Evolutionary conservation across 129 eudicot genomes (phyloP).

Genomic region (Solidago caesia): DNA sequence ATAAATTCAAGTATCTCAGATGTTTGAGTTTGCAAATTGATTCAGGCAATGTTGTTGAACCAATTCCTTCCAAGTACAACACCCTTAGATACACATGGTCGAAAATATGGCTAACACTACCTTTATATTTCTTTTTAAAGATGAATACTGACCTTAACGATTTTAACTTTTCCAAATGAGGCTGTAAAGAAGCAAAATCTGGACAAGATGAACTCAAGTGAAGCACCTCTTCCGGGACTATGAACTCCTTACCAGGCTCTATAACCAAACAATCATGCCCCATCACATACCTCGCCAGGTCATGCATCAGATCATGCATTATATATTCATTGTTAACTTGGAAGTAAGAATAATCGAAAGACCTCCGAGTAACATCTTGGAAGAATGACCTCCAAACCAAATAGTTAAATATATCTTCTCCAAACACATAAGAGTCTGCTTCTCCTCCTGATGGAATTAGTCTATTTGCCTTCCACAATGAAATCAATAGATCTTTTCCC

Average conservation of each 20-base stretch:
- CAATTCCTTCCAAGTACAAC: slow-evolving; percentile 4
- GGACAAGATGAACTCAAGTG: slow-evolving; percentile 23
- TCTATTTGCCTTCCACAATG: too few relatives aligned
- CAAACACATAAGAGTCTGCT: too few relatives aligned
- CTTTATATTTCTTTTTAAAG: neutral
- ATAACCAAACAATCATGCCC: neutral
- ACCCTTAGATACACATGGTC: slow-evolving; percentile 16
- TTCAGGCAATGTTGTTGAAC: neutral
- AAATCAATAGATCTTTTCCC: too few relatives aligned
- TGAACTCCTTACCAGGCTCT: slow-evolving; percentile 5
- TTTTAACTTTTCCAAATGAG: neutral
- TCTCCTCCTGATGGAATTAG: too few relatives aligned
- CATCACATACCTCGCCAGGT: neutral
- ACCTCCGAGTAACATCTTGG: too few relatives aligned
- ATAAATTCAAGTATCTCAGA: slow-evolving; percentile 31
- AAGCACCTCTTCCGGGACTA: slow-evolving; percentile 10
- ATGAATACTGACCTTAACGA: slow-evolving; percentile 19
- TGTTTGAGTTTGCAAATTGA: slow-evolving; percentile 22
- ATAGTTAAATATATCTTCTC: too few relatives aligned
- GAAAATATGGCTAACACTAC: slow-evolving; percentile 7
- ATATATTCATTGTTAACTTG: neutral
- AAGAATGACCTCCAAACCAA: too few relatives aligned
- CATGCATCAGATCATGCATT: slow-evolving; percentile 4
- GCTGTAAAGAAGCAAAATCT: neutral
- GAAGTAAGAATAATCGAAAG: neutral